These are phyloP conservation scores for Pleoardoris graminearum DNA, from an alignment of 2,329 filamentous ascomycete species.

Conservation along the genomic window DNA sequence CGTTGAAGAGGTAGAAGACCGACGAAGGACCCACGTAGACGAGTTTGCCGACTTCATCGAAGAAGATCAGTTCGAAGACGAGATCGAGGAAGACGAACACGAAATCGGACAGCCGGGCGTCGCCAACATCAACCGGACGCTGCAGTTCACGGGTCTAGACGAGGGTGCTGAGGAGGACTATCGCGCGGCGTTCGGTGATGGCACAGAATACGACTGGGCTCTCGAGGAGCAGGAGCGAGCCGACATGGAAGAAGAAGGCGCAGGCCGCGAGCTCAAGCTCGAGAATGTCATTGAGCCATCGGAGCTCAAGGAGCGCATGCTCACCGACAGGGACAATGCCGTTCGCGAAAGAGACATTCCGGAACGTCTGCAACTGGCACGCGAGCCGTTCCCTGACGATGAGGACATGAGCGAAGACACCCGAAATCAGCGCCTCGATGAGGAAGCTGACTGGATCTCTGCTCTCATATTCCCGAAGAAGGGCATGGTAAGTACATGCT, in stretches of 20 bases:
- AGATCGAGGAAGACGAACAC: conserved; percentile 84
- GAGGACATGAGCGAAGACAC: conserved; percentile 80
- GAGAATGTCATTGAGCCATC: conserved; percentile 99
- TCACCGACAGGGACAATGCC: conserved; percentile 92
- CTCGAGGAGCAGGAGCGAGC: conserved; percentile 85
- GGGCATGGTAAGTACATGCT: conserved; percentile 51
- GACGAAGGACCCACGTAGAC: conserved; percentile 35
- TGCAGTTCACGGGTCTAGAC: conserved; percentile 83
- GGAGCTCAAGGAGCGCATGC: conserved; percentile 87
- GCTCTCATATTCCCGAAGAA: conserved; percentile 90
- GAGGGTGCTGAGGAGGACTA: conserved; percentile 94
- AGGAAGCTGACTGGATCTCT: conserved; percentile 91
- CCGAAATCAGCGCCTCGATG: conserved; percentile 63
- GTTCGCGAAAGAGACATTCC: conserved; percentile 89
- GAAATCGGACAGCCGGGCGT: conserved; percentile 83
- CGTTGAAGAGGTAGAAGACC: conserved; percentile 59
- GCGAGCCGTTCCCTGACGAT: conserved; percentile 82
- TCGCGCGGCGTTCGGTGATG: conserved; percentile 93
- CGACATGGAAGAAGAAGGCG: conserved; percentile 73
- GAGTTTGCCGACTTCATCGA: conserved; percentile 81
- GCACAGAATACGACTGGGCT: conserved; percentile 94
- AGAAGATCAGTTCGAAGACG: conserved; percentile 78
- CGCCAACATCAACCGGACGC: conserved; percentile 67
- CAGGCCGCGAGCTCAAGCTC: conserved; percentile 84
- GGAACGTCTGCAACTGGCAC: conserved; percentile 89